phyloP scores from a whole-genome alignment of 345 rosid genomes.

The Populus pruinosa region DNA sequence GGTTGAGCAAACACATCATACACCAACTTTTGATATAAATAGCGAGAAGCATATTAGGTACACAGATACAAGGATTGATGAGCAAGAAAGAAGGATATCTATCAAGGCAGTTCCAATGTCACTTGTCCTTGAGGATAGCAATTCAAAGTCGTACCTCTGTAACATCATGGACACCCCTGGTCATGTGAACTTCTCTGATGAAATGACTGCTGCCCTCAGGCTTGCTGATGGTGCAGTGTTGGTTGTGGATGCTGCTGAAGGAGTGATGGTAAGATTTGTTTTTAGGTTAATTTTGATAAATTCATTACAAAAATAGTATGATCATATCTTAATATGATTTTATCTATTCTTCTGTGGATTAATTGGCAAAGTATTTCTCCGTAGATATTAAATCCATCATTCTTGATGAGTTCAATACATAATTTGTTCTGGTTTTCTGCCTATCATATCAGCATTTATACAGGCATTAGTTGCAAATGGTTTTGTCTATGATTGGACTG shows the following conservation, averaged over 20 bases:
- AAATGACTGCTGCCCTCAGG: conserved; percentile 80
- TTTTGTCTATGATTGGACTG: neutral
- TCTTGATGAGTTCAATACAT: neutral
- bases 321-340: neutral
- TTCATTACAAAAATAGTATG: neutral
- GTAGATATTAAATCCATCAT: neutral
- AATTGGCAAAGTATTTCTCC: neutral
- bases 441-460: neutral
- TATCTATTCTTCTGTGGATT: neutral
- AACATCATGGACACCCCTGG: conserved; percentile 97
- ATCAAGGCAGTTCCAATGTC: conserved; percentile 96
- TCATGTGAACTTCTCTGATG: conserved; percentile 79
- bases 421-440: neutral
- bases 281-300: neutral
- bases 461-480: neutral
- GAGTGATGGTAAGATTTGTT: conserved; percentile 47
- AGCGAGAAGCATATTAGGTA: conserved; percentile 94
- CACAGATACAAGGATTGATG: conserved; percentile 91
- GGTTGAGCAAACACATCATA: conserved; percentile 96
- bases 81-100: conserved; percentile 93
- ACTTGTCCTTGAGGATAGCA: conserved; percentile 91
- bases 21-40: conserved; percentile 67
- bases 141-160: conserved; percentile 83
- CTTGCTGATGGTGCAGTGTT: conserved; percentile 96
- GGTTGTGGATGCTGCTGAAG: conserved; percentile 97